Conservation (phyloP, 2,329 filamentous ascomycete species). For the Paracamarosporium sp. region DNA sequence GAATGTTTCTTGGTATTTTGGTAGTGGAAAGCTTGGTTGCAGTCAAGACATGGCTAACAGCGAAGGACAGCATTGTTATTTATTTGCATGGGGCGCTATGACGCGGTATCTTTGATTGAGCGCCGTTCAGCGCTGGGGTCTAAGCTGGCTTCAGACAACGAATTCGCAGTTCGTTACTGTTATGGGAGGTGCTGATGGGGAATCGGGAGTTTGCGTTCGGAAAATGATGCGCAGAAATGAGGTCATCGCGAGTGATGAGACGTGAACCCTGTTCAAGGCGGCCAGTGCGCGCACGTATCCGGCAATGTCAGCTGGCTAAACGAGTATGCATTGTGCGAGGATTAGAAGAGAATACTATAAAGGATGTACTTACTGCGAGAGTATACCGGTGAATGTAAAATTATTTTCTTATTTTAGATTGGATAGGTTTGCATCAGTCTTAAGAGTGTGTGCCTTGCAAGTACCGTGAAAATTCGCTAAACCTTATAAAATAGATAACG, state of each 20-base stretch:
- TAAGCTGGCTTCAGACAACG: not conserved
- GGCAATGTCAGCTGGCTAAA: not conserved
- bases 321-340: not conserved
- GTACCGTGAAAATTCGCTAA: too few species aligned
- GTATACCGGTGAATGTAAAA: too few species aligned
- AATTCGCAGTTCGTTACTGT: slow-evolving; percentile 7
- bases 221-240: not conserved
- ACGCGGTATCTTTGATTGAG: not conserved
- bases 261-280: not conserved
- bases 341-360: too few species aligned
- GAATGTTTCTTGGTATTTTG: too few species aligned
- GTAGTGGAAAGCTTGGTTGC: not conserved
- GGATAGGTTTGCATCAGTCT: too few species aligned
- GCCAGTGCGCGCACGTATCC: not conserved
- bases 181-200: not conserved
- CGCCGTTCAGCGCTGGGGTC: not conserved
- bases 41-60: not conserved
- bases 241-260: not conserved
- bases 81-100: not conserved
- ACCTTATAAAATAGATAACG: too few species aligned
- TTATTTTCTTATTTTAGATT: too few species aligned
- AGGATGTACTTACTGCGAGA: too few species aligned
- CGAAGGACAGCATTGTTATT: not conserved
- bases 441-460: too few species aligned
- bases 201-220: too few species aligned